Base-by-base conservation (phyloP, 495 filamentous ascomycete species). In the Neurospora terricola region DNA sequence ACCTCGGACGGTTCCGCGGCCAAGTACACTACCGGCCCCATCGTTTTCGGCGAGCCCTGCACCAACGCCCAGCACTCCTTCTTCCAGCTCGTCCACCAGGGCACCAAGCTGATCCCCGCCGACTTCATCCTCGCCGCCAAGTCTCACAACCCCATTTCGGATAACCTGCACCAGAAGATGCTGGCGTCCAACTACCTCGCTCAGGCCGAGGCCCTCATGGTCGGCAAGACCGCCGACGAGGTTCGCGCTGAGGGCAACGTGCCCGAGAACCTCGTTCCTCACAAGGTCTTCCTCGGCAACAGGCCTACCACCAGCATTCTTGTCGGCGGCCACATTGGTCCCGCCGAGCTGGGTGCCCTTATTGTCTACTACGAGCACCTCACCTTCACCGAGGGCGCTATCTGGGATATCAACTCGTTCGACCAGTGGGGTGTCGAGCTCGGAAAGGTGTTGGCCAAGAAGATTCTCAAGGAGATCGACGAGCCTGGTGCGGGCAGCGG, bases 1-100 rank as follows among this genome's bases (percentile, higher is more conserved):
- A 97, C 96, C 74, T 93, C 95, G 70, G 89, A 89, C 73, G 94
- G 94, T 74, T 88, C 94, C 59, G 92, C 96, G 69, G 94, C 97
- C 81, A 96, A 97, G 82, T 98, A 98, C 86, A 97, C 94, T 70
- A 99, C 96, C 18, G 96, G 85, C 21, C 88, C 96, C 27, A 92
- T 99, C 82, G 84, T 99, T 71, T 99, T 99, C 82, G 96, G 96
- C 78, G 96, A 98, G 86, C 96, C 96, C 71, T 96, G 94, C 81
- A 99, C 96, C 82, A 99, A 99, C 81, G 96, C 96, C 73, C 96
- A 99, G 87, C 96, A 99, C 89, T 98, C 96, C 72, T 99, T 99
- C 90, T 99, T 95, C 90, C 96, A 99, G 87, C 90, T 99, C 70
- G 89, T 99, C 45, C 96, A 99, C 86, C 96, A 99, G 85, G 96